phyloP scores from a whole-genome alignment of 352 stramenopile genomes.

The Hyaloperonospora arabidopsidis region DNA sequence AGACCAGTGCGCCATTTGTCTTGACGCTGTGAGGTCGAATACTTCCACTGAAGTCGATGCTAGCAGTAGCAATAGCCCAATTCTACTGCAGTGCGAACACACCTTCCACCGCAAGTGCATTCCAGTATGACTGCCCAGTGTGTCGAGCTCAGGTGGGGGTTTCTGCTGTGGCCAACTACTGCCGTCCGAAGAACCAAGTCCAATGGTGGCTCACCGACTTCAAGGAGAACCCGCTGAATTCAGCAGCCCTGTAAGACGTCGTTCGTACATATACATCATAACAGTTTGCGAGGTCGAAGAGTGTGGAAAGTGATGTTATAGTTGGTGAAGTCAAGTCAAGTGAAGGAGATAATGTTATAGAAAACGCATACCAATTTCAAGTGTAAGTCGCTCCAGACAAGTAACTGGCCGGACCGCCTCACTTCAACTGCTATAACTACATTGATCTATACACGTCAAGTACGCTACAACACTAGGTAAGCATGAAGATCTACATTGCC shows the following conservation, averaged over 20 bases:
- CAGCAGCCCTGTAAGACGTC: conserved; percentile 8
- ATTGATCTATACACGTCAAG: too few relatives aligned
- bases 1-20: conserved; percentile 43
- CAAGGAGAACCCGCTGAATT: conserved; percentile 37
- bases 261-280: too few relatives aligned
- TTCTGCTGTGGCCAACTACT: conserved; percentile 52
- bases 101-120: conserved; percentile 65
- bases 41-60: conserved; percentile 13
- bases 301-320: too few relatives aligned
- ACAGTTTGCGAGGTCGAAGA: too few relatives aligned
- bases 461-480: too few relatives aligned
- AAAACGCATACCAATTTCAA: too few relatives aligned
- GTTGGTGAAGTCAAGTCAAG: too few relatives aligned
- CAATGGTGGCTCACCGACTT: conserved; percentile 70
- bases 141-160: conserved; percentile 49
- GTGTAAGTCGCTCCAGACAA: too few relatives aligned
- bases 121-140: conserved; percentile 63
- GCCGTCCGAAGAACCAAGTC: conserved; percentile 40
- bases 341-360: too few relatives aligned
- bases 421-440: too few relatives aligned
- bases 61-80: conserved; percentile 9
- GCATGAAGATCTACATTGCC: too few relatives aligned
- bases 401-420: too few relatives aligned
- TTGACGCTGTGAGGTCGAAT: conserved; percentile 33
- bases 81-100: conserved; percentile 56